Evolutionary conservation across 2,329 filamentous ascomycete species (phyloP), one percentile per base, ranked within the genome.

Genomic region (Colletotrichum graminicola): DNA sequence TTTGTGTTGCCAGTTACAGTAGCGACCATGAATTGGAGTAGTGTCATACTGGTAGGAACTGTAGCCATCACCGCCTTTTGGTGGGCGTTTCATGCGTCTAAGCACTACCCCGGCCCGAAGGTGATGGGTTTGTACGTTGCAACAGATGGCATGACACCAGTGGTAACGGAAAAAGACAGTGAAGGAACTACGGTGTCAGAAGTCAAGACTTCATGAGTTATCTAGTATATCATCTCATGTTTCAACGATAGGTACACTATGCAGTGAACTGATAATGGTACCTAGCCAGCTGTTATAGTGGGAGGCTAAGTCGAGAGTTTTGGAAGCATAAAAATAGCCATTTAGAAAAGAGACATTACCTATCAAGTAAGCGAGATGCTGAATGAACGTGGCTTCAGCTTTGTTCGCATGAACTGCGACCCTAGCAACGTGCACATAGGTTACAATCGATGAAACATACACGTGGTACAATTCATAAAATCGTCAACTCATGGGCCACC

Each of bases 21-120:
- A n/a, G 77, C 80, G 29, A 74, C 78, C 1, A 87, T 87, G 85
- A 87, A 86, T 74, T 87, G 85, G 76, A 89, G 87, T 76, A 86
- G 83, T 71, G 87, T 88, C 4, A 87, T 88, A 66, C 77, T 89
- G 29, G 83, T 83, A 23, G 85, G 87, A 29, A 80, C 84, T 55
- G 74, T 88, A n/a, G 73, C 79, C 0, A 67, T 88, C 6, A 86
- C 86, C 0, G 78, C 78, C 0, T 67, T 84, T 5, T 88, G 86
- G 86, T 89, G 87, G 86, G 68, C 85, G 7, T 62, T 84, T 2
- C 83, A 88, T 68, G 86, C 84, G 3, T 75, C 77, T 26, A 77
- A 77, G 51, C 81, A 87, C 71, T 89, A 89, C 71, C 83, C 84
- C 0, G 85, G 85, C 0, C 86, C 86, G 2, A 86, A 86, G 74